phyloP scores from a whole-genome alignment of 202 grass and related monocot species.

The Eragrostis tef region DNA sequence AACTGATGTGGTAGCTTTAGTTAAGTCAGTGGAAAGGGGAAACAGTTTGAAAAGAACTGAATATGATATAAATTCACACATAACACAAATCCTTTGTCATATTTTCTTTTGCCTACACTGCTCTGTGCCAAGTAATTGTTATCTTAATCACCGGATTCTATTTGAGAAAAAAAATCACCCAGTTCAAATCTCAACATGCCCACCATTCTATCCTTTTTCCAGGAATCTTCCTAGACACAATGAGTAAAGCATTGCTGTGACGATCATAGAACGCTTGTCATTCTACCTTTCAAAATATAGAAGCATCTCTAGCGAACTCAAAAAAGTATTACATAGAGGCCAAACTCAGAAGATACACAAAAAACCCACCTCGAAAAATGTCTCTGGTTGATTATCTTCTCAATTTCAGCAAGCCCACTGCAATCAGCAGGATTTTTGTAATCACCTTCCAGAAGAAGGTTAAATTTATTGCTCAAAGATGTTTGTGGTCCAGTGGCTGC shows the following conservation, averaged over 20 bases:
- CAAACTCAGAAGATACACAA: conserved; percentile 15
- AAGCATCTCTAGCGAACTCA: neutral
- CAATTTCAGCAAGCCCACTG: conserved; percentile 52
- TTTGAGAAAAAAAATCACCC: neutral
- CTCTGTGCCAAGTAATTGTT: neutral
- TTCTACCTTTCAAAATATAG: conserved; percentile 1
- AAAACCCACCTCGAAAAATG: conserved; percentile 65
- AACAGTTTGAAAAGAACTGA: conserved; percentile 4
- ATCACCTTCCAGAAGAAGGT: conserved; percentile 36
- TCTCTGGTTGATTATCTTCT: conserved; percentile 60
- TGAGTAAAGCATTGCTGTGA: neutral
- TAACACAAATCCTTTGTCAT: neutral
- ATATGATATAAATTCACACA: neutral
- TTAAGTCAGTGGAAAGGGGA: conserved; percentile 6
- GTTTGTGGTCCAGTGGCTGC: conserved; percentile 8
- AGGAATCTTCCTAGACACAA: neutral
- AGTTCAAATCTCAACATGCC: neutral
- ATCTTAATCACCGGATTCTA: neutral
- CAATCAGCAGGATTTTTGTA: conserved; percentile 37
- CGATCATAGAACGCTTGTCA: neutral
- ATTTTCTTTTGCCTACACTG: neutral
- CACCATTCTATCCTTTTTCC: neutral
- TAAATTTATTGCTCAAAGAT: conserved; percentile 15
- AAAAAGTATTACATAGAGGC: conserved; percentile 34
- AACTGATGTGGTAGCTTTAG: conserved; percentile 4